A percentile compares a stretch with the other conserved stretches of the same genome.
phyloP scores from a whole-genome alignment of 2,329 filamentous ascomycete genomes.

The Cladorrhinum sp. region DNA sequence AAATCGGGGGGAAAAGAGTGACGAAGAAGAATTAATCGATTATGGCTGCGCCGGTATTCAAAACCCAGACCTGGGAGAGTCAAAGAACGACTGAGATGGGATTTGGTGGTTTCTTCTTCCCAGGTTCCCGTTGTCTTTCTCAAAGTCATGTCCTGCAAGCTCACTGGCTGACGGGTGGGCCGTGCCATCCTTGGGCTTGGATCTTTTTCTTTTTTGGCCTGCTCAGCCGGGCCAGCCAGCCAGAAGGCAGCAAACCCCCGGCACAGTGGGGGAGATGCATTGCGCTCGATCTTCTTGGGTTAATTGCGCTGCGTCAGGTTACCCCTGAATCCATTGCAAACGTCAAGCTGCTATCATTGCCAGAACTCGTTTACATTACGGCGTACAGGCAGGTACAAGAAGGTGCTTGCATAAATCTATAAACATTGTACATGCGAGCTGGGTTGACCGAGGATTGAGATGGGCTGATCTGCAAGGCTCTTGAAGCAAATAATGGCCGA shows the following conservation, averaged over 20 bases:
- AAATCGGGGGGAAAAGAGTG: conserved; percentile 4
- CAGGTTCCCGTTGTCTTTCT: background rate
- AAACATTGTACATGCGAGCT: too few species aligned
- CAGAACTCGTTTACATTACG: too few species aligned
- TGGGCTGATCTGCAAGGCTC: background rate
- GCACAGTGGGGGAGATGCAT: conserved; percentile 8
- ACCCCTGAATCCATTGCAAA: conserved; percentile 8
- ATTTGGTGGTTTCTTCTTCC: background rate
- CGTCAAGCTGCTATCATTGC: background rate
- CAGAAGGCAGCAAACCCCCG: conserved; percentile 2
- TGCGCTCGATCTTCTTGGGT: conserved; percentile 8
- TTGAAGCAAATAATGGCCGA: background rate
- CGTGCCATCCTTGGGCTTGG: conserved; percentile 6
- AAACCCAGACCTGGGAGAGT: background rate
- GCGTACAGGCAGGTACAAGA: too few species aligned
- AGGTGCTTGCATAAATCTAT: too few species aligned
- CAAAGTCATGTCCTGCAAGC: background rate
- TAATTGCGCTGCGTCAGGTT: conserved; percentile 12
- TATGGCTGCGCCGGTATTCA: conserved; percentile 1
- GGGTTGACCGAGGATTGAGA: background rate
- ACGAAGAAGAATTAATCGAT: conserved; percentile 4
- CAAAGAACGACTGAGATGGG: background rate
- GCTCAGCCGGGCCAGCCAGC: conserved; percentile 3
- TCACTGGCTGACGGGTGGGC: conserved; percentile 3
- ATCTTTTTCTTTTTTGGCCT: background rate